These are phyloP conservation scores for Mycena maculata DNA, from an alignment of 768 basidiomycete species.

Conservation along the genomic window DNA sequence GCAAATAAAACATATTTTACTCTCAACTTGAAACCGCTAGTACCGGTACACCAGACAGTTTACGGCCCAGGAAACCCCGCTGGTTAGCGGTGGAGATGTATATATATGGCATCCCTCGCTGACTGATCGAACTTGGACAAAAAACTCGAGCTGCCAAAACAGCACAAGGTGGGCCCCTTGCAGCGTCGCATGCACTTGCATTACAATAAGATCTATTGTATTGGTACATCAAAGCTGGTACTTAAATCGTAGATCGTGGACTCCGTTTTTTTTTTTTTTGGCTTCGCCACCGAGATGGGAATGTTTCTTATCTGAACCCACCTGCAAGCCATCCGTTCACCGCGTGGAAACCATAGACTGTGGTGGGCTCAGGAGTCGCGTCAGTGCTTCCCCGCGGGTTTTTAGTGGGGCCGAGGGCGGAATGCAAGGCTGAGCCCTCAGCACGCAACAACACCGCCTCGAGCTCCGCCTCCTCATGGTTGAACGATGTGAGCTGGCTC, in stretches of 20 bases:
- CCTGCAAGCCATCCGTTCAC: conserved; percentile 51
- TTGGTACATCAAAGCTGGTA: background rate
- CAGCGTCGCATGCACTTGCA: background rate
- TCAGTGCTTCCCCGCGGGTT: conserved; percentile 34
- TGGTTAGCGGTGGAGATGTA: too few relatives aligned
- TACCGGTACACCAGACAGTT: too few relatives aligned
- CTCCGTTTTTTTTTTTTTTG: background rate
- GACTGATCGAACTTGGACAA: too few relatives aligned
- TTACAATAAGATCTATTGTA: background rate
- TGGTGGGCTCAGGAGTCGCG: conserved; percentile 39
- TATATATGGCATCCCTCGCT: too few relatives aligned
- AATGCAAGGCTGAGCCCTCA: conserved; percentile 22
- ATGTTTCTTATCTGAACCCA: conserved; percentile 25
- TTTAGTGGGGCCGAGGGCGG: conserved; percentile 19
- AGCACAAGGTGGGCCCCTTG: too few relatives aligned
- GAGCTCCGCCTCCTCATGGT: conserved; percentile 28
- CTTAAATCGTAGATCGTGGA: conserved; percentile 5
- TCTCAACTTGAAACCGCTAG: too few relatives aligned
- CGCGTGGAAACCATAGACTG: conserved; percentile 48
- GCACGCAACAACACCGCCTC: conserved; percentile 21
- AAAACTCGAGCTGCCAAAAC: too few relatives aligned
- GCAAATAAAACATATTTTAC: too few relatives aligned
- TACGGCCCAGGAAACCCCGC: too few relatives aligned
- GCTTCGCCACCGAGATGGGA: conserved; percentile 4
- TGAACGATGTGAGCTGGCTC: too few relatives aligned